A percentile compares a stretch with the other conserved stretches of the same genome.
These are phyloP conservation scores for Filobasidium wieringae DNA, from an alignment of 768 basidiomycete species.

Conservation along the genomic window DNA sequence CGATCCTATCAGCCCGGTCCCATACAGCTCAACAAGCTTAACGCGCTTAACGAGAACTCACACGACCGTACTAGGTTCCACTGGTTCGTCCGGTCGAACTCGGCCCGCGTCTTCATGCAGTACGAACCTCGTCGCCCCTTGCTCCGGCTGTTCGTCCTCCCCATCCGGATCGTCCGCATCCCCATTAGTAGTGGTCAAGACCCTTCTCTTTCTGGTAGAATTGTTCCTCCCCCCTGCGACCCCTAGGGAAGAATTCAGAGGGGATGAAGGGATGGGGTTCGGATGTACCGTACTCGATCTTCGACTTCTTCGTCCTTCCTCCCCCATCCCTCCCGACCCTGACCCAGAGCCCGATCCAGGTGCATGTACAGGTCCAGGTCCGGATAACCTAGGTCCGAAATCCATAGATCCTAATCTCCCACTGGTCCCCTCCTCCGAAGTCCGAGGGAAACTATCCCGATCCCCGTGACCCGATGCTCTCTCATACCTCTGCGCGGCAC, in stretches of 20 bases:
- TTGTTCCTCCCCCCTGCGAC: not conserved
- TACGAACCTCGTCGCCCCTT: constrained; percentile 9
- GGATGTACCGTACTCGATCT: too few species aligned
- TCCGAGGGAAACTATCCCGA: not conserved
- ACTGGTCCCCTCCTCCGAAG: not conserved
- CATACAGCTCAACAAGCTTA: not conserved
- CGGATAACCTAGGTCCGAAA: too few species aligned
- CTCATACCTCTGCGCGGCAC: too few species aligned
- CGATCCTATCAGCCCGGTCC: not conserved
- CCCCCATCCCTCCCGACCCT: not conserved
- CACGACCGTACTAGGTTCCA: constrained; percentile 6
- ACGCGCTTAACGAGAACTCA: not conserved
- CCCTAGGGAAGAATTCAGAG: not conserved
- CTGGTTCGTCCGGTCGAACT: constrained; percentile 1
- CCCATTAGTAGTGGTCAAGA: not conserved
- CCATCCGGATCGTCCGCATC: too few species aligned
- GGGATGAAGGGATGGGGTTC: too few species aligned
- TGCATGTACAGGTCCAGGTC: too few species aligned
- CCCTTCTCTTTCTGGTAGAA: constrained; percentile 7
- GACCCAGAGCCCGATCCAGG: not conserved
- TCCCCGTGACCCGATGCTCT: too few species aligned
- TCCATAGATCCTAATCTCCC: not conserved
- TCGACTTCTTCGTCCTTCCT: not conserved
- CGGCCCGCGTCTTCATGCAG: constrained; percentile 15
- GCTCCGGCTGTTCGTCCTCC: not conserved